Percentiles rank a stretch among this genome's conserved stretches.
Conservation (phyloP, 1,139 yeast species). For the Chernovozyma aurita region DNA sequence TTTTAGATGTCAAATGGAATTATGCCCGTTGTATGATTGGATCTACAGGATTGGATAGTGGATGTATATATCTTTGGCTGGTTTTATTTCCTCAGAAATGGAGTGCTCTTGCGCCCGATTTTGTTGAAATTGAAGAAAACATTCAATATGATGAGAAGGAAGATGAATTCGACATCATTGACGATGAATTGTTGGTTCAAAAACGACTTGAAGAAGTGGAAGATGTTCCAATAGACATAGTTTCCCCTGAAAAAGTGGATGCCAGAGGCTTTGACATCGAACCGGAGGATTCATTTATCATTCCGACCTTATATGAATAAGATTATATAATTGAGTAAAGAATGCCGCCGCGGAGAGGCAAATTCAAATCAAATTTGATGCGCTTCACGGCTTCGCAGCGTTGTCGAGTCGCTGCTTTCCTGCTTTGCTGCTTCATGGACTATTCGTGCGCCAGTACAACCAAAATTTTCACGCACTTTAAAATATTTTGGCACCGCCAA, state of each 20-base stretch:
- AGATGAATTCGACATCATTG: conserved; percentile 86
- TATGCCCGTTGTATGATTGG: conserved; percentile 69
- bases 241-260: too few relatives aligned
- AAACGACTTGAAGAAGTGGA: conserved; percentile 63
- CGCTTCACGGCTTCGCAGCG: too few relatives aligned
- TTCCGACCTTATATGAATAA: conserved; percentile 37
- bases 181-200: conserved; percentile 57
- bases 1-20: conserved; percentile 86
- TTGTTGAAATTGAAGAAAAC: conserved; percentile 90
- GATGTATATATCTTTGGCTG: conserved; percentile 80
- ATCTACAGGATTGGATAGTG: conserved; percentile 87
- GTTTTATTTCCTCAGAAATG: conserved; percentile 84
- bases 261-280: conserved; percentile 63
- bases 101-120: conserved; percentile 97
- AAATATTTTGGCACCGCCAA: too few relatives aligned
- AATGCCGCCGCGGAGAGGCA: too few relatives aligned
- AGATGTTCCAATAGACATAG: conserved; percentile 61
- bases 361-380: too few relatives aligned
- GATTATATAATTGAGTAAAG: too few relatives aligned
- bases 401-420: too few relatives aligned
- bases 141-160: conserved; percentile 84
- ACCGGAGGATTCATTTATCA: conserved; percentile 38
- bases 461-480: too few relatives aligned
- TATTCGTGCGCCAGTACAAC: too few relatives aligned
- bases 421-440: too few relatives aligned